Evolutionary conservation across 129 eudicot genomes (phyloP).

Genomic region (Deinandra increscens): DNA sequence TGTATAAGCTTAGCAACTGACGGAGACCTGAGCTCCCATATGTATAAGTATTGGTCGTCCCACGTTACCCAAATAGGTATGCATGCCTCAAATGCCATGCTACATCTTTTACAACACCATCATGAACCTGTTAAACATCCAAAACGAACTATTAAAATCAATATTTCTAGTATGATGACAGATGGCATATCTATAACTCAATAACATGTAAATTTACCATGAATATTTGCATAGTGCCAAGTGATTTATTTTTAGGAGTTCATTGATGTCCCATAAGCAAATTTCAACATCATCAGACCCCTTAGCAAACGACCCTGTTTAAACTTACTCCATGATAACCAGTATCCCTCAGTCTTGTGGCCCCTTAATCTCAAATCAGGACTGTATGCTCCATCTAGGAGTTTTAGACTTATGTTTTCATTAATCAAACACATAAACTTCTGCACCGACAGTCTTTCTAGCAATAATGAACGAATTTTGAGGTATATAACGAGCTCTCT

Average conservation of each 20-base stretch:
- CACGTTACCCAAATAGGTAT: constrained; percentile 89
- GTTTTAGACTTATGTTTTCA: constrained; percentile 95
- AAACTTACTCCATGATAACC: constrained; percentile 92
- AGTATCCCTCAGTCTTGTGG: constrained; percentile 87
- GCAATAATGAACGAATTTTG: constrained; percentile 87
- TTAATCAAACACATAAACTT: constrained; percentile 86
- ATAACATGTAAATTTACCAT: constrained; percentile 44
- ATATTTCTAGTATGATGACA: background rate
- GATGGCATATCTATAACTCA: background rate
- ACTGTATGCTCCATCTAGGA: constrained; percentile 80
- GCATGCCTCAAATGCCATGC: constrained; percentile 97
- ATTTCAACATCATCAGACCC: constrained; percentile 99
- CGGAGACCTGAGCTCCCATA: constrained; percentile 86
- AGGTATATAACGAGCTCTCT: constrained; percentile 96
- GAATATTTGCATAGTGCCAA: constrained; percentile 82
- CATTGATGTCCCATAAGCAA: constrained; percentile 92
- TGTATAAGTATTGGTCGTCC: constrained; percentile 81
- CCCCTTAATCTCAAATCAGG: constrained; percentile 94
- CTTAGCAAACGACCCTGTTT: constrained; percentile 87
- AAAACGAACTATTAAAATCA: background rate
- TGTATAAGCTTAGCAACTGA: constrained; percentile 68
- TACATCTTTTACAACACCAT: constrained; percentile 96
- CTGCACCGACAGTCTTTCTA: constrained; percentile 91
- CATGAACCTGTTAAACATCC: no score
- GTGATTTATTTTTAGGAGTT: constrained; percentile 69